Evolutionary conservation across 495 filamentous ascomycete species (phyloP), one percentile per base, ranked within the genome.

Genomic region (Collariella sp.): DNA sequence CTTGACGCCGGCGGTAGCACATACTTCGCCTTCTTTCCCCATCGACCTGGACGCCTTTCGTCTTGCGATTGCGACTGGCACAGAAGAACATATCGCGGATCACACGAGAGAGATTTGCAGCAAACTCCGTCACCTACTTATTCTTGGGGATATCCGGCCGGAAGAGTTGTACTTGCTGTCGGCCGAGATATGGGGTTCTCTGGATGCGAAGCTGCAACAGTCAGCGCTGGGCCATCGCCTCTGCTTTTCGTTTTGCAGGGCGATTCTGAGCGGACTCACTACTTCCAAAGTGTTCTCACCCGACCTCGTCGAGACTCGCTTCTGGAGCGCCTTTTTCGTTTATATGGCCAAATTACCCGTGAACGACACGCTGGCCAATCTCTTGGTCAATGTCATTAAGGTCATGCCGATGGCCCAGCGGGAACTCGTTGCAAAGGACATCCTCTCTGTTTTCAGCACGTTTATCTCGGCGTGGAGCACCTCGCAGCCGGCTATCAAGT

Each of bases 301-400:
- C n/a, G 4, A 10, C 18, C 9, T 57, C 6, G 23, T 64, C n/a
- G 49, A 45, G 16, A 15, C 29, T 3, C 20, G 7, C 4, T 60
- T 60, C 16, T 66, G 63, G 63, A 53, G 54, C 13, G 41, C 46
- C 1, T 13, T 66, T 12, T 42, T 66, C 18, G 5, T 16, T 9
- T 54, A 50, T 11, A 51, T 62, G 24, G 50, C 54, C 19, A 51
- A 36, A 11, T 53, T 62, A 6, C 54, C 56, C 7, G 33, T 36
- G n/a, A 34, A 53, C 45, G 58, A 62, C 22, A 48, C 51, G 19
- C 26, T 58, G 10, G 61, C 49, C 46, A 33, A 41, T 13, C 50
- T 65, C 5, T 60, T 67, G 19, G 47, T 38, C 45, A 22, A 36
- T 1, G 19, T 52, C 26, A 53, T 63, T 42, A 15, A 31, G 11